These are phyloP conservation scores for Fragaria nilgerrensis DNA, from an alignment of 306 rosid species.

Conservation along the genomic window DNA sequence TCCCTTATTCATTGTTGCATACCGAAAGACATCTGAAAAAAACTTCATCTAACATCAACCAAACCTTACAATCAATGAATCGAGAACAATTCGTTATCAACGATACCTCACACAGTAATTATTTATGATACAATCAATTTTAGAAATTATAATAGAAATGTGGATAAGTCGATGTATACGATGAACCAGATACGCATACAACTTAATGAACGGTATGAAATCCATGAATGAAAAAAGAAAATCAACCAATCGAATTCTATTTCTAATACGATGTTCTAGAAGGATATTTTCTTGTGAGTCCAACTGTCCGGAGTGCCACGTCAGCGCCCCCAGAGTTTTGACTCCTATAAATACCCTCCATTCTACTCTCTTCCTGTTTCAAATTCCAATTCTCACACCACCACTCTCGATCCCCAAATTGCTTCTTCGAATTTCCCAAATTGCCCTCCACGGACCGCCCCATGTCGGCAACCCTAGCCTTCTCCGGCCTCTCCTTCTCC, in stretches of 20 bases:
- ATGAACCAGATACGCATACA: background rate
- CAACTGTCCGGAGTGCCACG: background rate
- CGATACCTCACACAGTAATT: too few species aligned
- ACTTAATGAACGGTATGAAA: background rate
- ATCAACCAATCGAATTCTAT: too few species aligned
- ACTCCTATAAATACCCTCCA: background rate
- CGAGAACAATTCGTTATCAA: too few species aligned
- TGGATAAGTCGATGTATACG: background rate
- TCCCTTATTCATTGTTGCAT: background rate
- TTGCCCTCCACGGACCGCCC: background rate
- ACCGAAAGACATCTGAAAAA: background rate
- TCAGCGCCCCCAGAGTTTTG: background rate
- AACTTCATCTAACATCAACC: background rate
- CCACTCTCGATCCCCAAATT: background rate
- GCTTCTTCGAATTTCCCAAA: background rate
- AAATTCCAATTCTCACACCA: background rate
- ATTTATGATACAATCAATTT: too few species aligned
- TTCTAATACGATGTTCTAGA: too few species aligned
- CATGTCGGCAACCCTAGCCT: slow-evolving; percentile 29
- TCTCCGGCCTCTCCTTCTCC: slow-evolving; percentile 10
- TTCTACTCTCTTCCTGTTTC: too few species aligned
- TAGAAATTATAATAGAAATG: background rate
- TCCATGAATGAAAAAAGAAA: background rate
- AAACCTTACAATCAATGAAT: background rate
- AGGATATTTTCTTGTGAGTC: background rate